A percentile compares a stretch with the other conserved stretches of the same genome.
phyloP scores from a whole-genome alignment of 805 yeast species.

The Spathaspora passalidarum region DNA sequence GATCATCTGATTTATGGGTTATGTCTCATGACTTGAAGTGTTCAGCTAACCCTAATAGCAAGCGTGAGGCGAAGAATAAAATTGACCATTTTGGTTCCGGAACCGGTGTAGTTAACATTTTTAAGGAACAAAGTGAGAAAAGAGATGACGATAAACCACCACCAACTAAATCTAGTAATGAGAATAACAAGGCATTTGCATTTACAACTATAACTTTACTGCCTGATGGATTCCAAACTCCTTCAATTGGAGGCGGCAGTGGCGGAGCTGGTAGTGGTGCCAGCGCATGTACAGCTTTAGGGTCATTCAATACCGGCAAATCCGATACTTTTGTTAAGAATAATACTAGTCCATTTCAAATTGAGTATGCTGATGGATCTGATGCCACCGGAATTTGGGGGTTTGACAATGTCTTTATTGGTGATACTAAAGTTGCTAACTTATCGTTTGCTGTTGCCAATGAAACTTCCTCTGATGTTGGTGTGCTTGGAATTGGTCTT shows the following conservation, averaged over 20 bases:
- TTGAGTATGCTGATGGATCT: constrained; percentile 48
- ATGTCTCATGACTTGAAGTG: constrained; percentile 31
- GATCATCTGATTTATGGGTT: constrained; percentile 43
- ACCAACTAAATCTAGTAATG: not conserved
- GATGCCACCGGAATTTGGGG: constrained; percentile 57
- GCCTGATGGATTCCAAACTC: constrained; percentile 6
- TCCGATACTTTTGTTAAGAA: constrained; percentile 42
- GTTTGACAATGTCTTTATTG: constrained; percentile 54
- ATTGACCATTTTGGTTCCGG: constrained; percentile 3
- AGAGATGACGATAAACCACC: not conserved
- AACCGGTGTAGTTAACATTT: constrained; percentile 5
- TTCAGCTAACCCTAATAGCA: constrained; percentile 3
- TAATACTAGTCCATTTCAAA: constrained; percentile 39
- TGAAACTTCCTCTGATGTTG: constrained; percentile 57
- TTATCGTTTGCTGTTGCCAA: constrained; percentile 76
- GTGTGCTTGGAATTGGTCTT: constrained; percentile 75
- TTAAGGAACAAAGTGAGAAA: not conserved
- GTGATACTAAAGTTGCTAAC: constrained; percentile 44
- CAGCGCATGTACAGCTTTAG: constrained; percentile 40
- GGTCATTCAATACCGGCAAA: constrained; percentile 43
- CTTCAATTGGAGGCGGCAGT: constrained; percentile 1
- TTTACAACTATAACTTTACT: constrained; percentile 3
- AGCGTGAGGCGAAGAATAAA: not conserved
- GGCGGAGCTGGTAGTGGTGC: constrained; percentile 6
- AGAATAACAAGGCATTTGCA: not conserved